A percentile compares a stretch with the other conserved stretches of the same genome.
Evolutionary conservation across 2,329 filamentous ascomycete genomes (phyloP).

Genomic region (Verticillium longisporum): DNA sequence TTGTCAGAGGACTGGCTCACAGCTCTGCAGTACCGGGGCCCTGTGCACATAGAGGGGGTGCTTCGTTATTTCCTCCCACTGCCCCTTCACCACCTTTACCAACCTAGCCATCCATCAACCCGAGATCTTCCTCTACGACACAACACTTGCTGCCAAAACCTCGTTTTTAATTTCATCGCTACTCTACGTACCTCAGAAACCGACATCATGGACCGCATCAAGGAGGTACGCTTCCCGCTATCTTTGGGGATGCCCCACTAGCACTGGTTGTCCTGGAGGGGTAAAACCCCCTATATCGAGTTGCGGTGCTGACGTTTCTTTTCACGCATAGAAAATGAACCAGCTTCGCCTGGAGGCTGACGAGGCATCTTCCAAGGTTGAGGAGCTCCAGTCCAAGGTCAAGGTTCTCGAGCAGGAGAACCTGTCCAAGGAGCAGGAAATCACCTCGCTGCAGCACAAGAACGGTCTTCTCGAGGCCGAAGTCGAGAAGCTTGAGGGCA

Average conservation of each 20-base stretch:
- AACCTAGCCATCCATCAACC: background rate
- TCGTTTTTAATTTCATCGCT: background rate
- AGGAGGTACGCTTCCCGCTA: slow-evolving; percentile 61
- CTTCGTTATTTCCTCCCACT: slow-evolving; percentile 17
- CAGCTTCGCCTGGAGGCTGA: slow-evolving; percentile 91
- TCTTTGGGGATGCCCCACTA: slow-evolving; percentile 22
- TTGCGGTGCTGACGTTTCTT: slow-evolving; percentile 9
- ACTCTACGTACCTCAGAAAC: background rate
- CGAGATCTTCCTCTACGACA: background rate
- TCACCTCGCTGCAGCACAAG: slow-evolving; percentile 93
- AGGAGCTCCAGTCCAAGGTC: slow-evolving; percentile 82
- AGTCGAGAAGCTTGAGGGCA: slow-evolving; percentile 84
- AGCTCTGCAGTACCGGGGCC: slow-evolving; percentile 2
- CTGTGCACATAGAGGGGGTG: slow-evolving; percentile 31
- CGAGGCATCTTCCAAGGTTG: slow-evolving; percentile 70
- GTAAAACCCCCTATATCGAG: slow-evolving; percentile 9
- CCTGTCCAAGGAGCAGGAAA: slow-evolving; percentile 94
- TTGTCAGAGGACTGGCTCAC: background rate
- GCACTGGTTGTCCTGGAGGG: slow-evolving; percentile 13
- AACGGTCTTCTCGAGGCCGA: slow-evolving; percentile 85
- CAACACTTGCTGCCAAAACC: background rate
- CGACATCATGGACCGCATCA: slow-evolving; percentile 74
- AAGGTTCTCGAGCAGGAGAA: slow-evolving; percentile 93
- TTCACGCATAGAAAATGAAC: slow-evolving; percentile 72
- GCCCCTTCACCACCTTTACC: background rate